Percentiles rank a stretch among this genome's conserved stretches.
These are phyloP conservation scores for Monilinia fructigena DNA, from an alignment of 2,329 filamentous ascomycete genomes.

Conservation along the genomic window DNA sequence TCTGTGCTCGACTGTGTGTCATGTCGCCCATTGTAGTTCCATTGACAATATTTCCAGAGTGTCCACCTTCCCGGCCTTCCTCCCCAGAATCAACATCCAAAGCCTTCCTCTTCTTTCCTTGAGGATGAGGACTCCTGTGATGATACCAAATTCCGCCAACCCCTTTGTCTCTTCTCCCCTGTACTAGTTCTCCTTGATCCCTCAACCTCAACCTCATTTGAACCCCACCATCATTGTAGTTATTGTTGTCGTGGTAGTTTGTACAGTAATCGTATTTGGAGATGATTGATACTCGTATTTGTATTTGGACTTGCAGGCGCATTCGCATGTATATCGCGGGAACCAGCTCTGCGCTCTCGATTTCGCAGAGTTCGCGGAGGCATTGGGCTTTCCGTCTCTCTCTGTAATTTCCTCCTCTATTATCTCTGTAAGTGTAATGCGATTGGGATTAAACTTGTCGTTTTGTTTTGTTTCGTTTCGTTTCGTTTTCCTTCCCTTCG, in stretches of 20 bases:
- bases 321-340: background rate
- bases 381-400: background rate
- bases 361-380: constrained; percentile 6
- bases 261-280: background rate
- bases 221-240: constrained; percentile 2
- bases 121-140: constrained; percentile 10
- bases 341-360: background rate
- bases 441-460: too few species aligned
- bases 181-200: constrained; percentile 1
- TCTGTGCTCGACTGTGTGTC: background rate
- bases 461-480: too few species aligned
- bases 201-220: background rate
- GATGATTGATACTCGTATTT: background rate
- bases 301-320: background rate
- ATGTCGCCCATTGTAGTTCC: background rate
- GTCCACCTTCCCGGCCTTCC: background rate
- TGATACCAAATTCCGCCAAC: constrained; percentile 19
- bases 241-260: constrained; percentile 1
- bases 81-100: background rate
- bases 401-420: too few species aligned
- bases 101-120: background rate
- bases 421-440: too few species aligned
- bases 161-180: constrained; percentile 7
- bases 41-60: background rate
- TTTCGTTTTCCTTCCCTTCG: too few species aligned